Evolutionary conservation across 192 early-diverging fungal species (phyloP), one percentile per base, ranked within the genome.

Genomic region (Coemansia sp.): DNA sequence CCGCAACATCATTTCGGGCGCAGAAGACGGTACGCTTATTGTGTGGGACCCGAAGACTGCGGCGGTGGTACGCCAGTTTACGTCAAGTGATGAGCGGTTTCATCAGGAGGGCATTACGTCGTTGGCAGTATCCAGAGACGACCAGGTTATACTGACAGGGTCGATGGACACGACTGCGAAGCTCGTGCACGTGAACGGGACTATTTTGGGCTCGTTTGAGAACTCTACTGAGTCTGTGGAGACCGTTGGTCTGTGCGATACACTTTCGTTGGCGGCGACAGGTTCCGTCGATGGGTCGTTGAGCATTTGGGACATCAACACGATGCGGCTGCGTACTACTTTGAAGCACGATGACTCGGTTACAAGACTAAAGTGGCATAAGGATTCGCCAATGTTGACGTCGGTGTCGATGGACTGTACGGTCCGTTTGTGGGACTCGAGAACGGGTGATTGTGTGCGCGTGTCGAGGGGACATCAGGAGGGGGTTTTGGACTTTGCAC

Each of bases 31-130:
- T 19, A 74, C 88, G 1, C 67, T 95, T 46, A 90, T 91, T 31
- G 75, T 93, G 2, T 98, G 96, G 95, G 94, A 99, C 64, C 97
- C 97, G 17, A 94, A 92, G 76, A 88, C 91, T 4, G 95, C 92
- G 1, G 59, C 76, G 10, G 83, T 91, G 8, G 82, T 74, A 12
- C 75, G 72, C 20, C 86, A 82, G 61, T 85, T 94, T 54, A 83
- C 86, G 38, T 37, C 73, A 44, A 83, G 87, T 15, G 95, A 97
- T 71, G 87, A 84, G 26, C 86, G 97, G 28, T 99, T 96, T 80
- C 93, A 95, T 73, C 71, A 82, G 36, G 90, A 85, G 20, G 82
- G 85, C 15, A 88, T 99, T 57, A 93, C 90, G 7, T 81, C 83
- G 51, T 59, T 98, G 12, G 87, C 81, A 12, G 78, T 96, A 17